A percentile compares a stretch with the other conserved stretches of the same genome.
These are phyloP conservation scores for Fusarium veterinarium DNA, from an alignment of 2,329 filamentous ascomycete species.

Conservation along the genomic window DNA sequence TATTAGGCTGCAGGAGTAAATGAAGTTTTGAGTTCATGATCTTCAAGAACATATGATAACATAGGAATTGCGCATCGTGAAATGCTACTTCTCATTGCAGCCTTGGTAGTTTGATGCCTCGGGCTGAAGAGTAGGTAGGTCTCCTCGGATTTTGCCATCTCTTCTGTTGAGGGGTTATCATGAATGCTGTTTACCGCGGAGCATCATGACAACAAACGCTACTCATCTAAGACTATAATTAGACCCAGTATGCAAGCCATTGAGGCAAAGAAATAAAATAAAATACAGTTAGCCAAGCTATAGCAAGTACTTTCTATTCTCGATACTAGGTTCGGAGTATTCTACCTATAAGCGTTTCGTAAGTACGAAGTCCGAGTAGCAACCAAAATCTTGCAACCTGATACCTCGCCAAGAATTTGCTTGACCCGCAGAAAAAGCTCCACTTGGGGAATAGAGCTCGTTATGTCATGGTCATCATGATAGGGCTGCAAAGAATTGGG, in stretches of 20 bases:
- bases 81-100: too few species aligned
- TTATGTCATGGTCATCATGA: conserved; percentile 27
- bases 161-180: not conserved
- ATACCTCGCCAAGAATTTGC: conserved; percentile 18
- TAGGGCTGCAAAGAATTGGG: not conserved
- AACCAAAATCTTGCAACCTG: conserved; percentile 19
- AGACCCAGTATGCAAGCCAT: not conserved
- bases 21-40: not conserved
- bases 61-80: too few species aligned
- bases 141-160: not conserved
- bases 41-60: not conserved
- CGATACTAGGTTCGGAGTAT: not conserved
- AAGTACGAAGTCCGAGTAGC: conserved; percentile 24
- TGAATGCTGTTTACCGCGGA: not conserved
- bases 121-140: too few species aligned
- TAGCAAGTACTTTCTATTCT: not conserved
- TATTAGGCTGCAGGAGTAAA: not conserved
- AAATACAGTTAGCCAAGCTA: not conserved
- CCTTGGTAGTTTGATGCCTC: not conserved
- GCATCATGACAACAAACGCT: not conserved
- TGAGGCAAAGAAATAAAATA: too few species aligned
- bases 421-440: conserved; percentile 15
- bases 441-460: conserved; percentile 19
- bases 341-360: conserved; percentile 14
- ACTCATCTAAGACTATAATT: not conserved